Percentiles rank a stretch among this genome's conserved stretches.
phyloP scores from a whole-genome alignment of 192 early-diverging fungal species.

The Backusella australiensis region DNA sequence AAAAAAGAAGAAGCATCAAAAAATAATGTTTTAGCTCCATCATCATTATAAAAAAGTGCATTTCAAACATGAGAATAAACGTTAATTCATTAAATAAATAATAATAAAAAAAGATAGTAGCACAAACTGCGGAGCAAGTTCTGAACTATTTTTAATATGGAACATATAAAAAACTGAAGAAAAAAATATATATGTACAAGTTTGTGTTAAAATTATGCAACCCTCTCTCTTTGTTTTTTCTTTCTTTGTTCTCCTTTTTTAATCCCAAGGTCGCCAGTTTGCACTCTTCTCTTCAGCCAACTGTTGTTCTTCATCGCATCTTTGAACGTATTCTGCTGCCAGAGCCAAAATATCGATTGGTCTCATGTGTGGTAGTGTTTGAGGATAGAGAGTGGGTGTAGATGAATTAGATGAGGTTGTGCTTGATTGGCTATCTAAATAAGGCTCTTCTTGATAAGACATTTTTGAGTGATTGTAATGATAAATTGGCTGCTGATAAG shows the following conservation, averaged over 20 bases:
- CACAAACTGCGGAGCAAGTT: background rate
- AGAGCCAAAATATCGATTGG: constrained; percentile 35
- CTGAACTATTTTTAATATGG: background rate
- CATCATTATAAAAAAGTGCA: background rate
- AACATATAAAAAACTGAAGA: background rate
- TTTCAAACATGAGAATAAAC: background rate
- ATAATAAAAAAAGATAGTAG: background rate
- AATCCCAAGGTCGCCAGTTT: constrained; percentile 17
- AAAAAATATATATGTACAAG: constrained; percentile 4
- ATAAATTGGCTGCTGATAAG: background rate
- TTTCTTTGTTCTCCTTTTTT: background rate
- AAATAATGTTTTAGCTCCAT: too few species aligned
- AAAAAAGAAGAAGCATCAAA: background rate
- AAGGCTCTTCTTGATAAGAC: background rate
- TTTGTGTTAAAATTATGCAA: background rate
- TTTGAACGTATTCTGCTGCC: constrained; percentile 36
- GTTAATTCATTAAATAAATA: background rate
- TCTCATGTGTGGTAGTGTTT: constrained; percentile 11
- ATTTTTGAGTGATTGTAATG: background rate
- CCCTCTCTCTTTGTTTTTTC: background rate
- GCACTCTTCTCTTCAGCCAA: constrained; percentile 5
- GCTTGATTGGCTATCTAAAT: constrained; percentile 5
- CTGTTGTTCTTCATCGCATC: constrained; percentile 28
- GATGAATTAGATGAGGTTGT: constrained; percentile 10
- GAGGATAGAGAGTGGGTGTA: constrained; percentile 2